These are phyloP conservation scores for Blastocystis sp. DNA, from an alignment of 352 stramenopile genomes.

Conservation along the genomic window DNA sequence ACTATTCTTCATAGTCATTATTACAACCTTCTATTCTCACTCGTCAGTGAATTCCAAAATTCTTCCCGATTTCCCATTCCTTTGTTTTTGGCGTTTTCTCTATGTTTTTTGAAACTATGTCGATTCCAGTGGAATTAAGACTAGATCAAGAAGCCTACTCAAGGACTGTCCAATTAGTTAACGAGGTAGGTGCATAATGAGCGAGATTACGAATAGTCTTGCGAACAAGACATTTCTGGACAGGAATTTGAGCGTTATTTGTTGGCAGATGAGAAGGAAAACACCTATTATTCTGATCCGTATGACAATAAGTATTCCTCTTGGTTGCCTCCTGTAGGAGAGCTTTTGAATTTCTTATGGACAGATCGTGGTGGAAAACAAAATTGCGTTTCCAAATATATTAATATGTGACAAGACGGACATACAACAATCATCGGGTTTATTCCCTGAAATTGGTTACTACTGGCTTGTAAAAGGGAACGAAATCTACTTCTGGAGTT, in stretches of 20 bases:
- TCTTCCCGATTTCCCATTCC: not conserved
- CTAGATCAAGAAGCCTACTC: constrained; percentile 53
- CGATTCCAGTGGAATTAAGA: constrained; percentile 38
- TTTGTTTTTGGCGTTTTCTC: constrained; percentile 14
- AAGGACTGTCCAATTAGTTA: constrained; percentile 21
- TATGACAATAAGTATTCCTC: constrained; percentile 59
- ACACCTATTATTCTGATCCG: constrained; percentile 44
- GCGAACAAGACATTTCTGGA: constrained; percentile 53
- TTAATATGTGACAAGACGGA: constrained; percentile 12
- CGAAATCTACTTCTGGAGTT: constrained; percentile 34
- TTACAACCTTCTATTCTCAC: not conserved
- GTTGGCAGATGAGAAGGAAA: not conserved
- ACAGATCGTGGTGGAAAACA: constrained; percentile 14
- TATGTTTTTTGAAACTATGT: constrained; percentile 1
- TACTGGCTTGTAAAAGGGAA: constrained; percentile 23
- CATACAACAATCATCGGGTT: not conserved
- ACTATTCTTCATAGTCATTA: not conserved
- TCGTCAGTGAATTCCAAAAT: not conserved
- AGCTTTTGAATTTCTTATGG: not conserved
- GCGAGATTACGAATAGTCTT: constrained; percentile 2
- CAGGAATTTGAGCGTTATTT: constrained; percentile 45
- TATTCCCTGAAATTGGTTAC: constrained; percentile 38
- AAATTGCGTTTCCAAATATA: constrained; percentile 9
- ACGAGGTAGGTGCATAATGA: not conserved
- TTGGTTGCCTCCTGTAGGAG: constrained; percentile 24